Evolutionary conservation across 2,329 filamentous ascomycete genomes (phyloP).

Genomic region (Purpureocillium takamizusanense): DNA sequence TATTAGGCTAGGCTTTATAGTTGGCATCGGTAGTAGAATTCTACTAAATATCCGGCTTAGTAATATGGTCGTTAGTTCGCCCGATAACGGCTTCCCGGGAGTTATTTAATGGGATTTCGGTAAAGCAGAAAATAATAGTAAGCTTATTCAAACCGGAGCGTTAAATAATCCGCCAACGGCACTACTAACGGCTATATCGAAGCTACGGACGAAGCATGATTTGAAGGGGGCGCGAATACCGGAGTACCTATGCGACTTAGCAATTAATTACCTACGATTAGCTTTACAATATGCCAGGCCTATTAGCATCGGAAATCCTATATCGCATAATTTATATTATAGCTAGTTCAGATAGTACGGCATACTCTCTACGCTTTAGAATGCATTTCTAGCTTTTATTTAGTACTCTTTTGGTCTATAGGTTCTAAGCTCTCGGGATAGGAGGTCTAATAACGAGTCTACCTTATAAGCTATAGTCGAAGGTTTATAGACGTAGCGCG

Average conservation of each 20-base stretch:
- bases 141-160: slow-evolving; percentile 1
- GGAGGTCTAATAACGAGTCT: neutral
- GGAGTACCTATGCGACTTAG: neutral
- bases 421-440: too few relatives aligned
- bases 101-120: slow-evolving; percentile 10
- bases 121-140: neutral
- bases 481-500: neutral
- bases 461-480: neutral
- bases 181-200: neutral
- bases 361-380: neutral
- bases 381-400: neutral
- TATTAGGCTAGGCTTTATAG: slow-evolving; percentile 10
- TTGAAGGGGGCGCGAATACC: neutral
- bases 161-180: slow-evolving; percentile 2
- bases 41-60: slow-evolving; percentile 9
- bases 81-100: slow-evolving; percentile 1
- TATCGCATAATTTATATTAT: neutral
- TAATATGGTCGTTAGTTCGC: slow-evolving; percentile 11
- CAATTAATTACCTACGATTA: neutral
- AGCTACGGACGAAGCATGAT: slow-evolving; percentile 1
- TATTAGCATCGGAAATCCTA: neutral
- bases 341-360: neutral
- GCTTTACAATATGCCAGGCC: neutral
- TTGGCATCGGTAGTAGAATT: slow-evolving; percentile 12
- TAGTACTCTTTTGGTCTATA: too few relatives aligned